These are phyloP conservation scores for Citrus sinensis DNA, from an alignment of 345 rosid species.

Conservation along the genomic window DNA sequence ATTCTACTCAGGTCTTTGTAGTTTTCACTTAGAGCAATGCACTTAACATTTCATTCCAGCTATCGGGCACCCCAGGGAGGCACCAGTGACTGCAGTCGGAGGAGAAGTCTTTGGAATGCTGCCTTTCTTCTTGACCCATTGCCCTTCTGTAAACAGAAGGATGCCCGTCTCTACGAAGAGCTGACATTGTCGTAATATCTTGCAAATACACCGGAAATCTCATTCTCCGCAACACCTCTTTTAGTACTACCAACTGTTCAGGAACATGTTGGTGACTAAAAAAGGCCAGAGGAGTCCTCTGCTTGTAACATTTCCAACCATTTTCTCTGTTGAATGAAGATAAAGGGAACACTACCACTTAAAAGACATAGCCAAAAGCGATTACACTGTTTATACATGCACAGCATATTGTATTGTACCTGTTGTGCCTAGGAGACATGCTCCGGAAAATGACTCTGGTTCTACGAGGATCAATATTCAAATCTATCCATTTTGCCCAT, in stretches of 20 bases:
- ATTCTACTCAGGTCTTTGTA: background rate
- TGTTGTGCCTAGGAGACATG: conserved; percentile 73
- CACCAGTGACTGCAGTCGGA: conserved; percentile 99
- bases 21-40: conserved; percentile 35
- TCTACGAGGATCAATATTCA: conserved; percentile 52
- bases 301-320: conserved; percentile 87
- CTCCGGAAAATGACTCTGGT: conserved; percentile 63
- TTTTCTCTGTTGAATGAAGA: conserved; percentile 46
- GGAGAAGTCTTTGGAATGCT: conserved; percentile 35
- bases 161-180: conserved; percentile 81
- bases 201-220: conserved; percentile 74
- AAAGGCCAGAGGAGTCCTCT: conserved; percentile 57
- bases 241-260: conserved; percentile 53
- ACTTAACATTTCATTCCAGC: conserved; percentile 88
- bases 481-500: conserved; percentile 73
- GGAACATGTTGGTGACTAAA: conserved; percentile 68
- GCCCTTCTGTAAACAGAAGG: conserved; percentile 80
- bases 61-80: conserved; percentile 94
- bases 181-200: conserved; percentile 77
- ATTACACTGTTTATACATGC: background rate
- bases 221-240: conserved; percentile 65
- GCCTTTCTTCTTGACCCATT: conserved; percentile 48
- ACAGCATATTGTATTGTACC: conserved; percentile 21
- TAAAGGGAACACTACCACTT: background rate
- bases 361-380: background rate